Evolutionary conservation across 306 rosid species (phyloP).

Genomic region (Sesbania bispinosa): DNA sequence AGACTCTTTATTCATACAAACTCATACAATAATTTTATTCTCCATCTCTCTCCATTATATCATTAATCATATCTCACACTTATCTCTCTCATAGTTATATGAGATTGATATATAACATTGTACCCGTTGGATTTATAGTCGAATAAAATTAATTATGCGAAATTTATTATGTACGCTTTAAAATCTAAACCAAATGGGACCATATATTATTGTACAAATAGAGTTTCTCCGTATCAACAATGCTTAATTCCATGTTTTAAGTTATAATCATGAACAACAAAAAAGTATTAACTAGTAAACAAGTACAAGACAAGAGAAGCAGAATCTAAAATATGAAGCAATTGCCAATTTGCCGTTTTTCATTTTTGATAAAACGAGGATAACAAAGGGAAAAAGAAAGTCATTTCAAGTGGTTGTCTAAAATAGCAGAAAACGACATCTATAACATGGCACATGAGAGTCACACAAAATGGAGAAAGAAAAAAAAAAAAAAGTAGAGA

Average conservation of each 20-base stretch:
- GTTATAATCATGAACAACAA: background rate
- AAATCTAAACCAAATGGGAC: too few relatives aligned
- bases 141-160: too few relatives aligned
- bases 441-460: background rate
- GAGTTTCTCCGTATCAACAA: too few relatives aligned
- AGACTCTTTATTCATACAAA: too few relatives aligned
- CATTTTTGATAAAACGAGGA: background rate
- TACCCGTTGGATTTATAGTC: too few relatives aligned
- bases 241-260: background rate
- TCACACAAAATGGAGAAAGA: background rate
- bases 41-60: too few relatives aligned
- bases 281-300: background rate
- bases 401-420: background rate
- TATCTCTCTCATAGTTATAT: too few relatives aligned
- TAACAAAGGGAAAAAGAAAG: background rate
- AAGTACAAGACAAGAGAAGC: background rate
- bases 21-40: too few relatives aligned
- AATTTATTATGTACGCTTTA: too few relatives aligned
- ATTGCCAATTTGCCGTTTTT: background rate
- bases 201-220: too few relatives aligned
- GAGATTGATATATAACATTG: too few relatives aligned
- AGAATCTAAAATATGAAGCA: background rate
- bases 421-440: conserved; percentile 14
- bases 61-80: too few relatives aligned
- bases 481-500: background rate